A percentile compares a stretch with the other conserved stretches of the same genome.
These are phyloP conservation scores for Phaffia rhodozyma DNA, from an alignment of 1,284 basidiomycete genomes.

Conservation along the genomic window DNA sequence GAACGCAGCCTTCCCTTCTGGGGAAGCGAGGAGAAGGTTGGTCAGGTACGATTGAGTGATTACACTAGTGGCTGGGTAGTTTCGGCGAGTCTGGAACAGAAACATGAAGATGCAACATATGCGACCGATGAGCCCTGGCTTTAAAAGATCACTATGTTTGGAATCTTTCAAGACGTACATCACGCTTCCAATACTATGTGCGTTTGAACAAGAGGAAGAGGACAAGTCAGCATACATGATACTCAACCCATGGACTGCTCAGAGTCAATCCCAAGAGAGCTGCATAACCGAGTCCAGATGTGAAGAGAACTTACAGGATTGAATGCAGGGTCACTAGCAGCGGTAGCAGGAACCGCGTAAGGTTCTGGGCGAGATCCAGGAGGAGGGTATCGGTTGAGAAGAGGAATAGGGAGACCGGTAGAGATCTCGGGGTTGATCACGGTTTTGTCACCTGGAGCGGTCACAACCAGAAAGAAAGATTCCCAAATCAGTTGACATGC, in stretches of 20 bases:
- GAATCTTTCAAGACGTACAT: slow-evolving; percentile 41
- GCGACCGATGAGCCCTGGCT: not conserved
- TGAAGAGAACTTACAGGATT: slow-evolving; percentile 20
- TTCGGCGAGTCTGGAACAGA: slow-evolving; percentile 39
- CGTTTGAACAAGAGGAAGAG: slow-evolving; percentile 23
- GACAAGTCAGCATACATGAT: not conserved
- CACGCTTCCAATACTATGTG: slow-evolving; percentile 72
- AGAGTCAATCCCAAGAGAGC: no score
- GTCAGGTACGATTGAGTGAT: slow-evolving; percentile 71
- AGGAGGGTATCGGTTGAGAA: slow-evolving; percentile 64
- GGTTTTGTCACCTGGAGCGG: not conserved
- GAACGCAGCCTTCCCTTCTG: no score
- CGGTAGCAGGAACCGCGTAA: slow-evolving; percentile 74
- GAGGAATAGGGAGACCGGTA: slow-evolving; percentile 69
- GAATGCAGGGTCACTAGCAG: slow-evolving; percentile 46
- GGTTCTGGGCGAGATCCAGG: slow-evolving; percentile 76
- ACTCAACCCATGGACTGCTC: not conserved
- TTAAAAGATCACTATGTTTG: no score
- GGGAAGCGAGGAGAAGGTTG: slow-evolving; percentile 66
- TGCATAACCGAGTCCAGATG: not conserved
- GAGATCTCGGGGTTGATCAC: slow-evolving; percentile 77
- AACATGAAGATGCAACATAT: not conserved
- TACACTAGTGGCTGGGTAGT: slow-evolving; percentile 75
- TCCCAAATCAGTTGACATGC: slow-evolving; percentile 15
- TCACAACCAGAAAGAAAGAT: slow-evolving; percentile 29